Evolutionary conservation across 2,329 filamentous ascomycete genomes (phyloP), one percentile per base, ranked within the genome.

Genomic region (Penicillium sp.): DNA sequence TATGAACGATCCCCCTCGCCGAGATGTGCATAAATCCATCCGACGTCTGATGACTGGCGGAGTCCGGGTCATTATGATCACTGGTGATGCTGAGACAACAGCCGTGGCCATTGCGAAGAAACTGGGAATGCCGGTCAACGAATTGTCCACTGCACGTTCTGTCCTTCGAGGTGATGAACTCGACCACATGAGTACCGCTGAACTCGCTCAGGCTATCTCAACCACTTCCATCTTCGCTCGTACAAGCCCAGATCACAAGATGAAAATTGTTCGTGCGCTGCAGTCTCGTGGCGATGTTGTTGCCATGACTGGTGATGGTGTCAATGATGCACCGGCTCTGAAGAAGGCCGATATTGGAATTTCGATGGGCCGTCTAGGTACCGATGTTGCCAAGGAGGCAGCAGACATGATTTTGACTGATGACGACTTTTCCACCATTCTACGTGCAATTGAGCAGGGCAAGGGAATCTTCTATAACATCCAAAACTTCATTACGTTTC

Each of bases 381-480:
- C 93, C 2, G 93, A 98, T 60, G 93, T 98, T 27, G 93, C 93
- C 48, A 98, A 98, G 70, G 93, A 93, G 65, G 87, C 87, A 2
- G 84, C 86, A 1, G 87, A 94, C 58, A 93, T 94, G 76, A 86
- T 94, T 23, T 72, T 94, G 27, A 89, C 86, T 0, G 87, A 93
- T 59, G 87, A 93, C 64, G 90, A 94, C 67, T 94, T 94, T 59
- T 86, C 87, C 8, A 88, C 84, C 4, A 98, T 98, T 48, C 76
- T 98, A 8, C 86, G 83, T 44, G 93, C 93, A 19, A 98, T 98
- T 47, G 93, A 98, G 65, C 93, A 98, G 71, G 94, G 93, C 68
- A 98, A 98, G 68, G 93, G 90, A 39, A 98, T 98, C 54, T 98
- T 98, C 70, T 95, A 93, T 77, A 98, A 98, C 66, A 97, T 98